phyloP scores from a whole-genome alignment of 495 filamentous ascomycete species.

The Neurospora cerealis region DNA sequence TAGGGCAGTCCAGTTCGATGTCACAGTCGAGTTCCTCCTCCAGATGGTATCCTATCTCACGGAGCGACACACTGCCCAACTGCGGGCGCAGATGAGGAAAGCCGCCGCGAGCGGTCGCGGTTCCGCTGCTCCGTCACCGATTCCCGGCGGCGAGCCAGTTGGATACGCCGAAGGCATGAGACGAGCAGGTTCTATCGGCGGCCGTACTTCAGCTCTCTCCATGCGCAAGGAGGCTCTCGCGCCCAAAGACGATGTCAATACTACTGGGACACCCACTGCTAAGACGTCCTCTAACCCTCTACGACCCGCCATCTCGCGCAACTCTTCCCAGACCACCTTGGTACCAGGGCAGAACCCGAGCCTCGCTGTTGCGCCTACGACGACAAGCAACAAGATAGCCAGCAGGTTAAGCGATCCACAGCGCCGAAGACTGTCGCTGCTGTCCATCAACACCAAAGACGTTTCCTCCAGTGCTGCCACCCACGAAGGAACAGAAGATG shows the following conservation, averaged over 20 bases:
- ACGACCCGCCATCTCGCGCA: constrained; percentile 39
- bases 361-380: constrained; percentile 9
- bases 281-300: constrained; percentile 17
- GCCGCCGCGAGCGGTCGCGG: constrained; percentile 39
- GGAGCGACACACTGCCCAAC: constrained; percentile 79
- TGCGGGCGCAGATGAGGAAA: constrained; percentile 80
- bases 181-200: constrained; percentile 48
- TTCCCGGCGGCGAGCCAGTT: constrained; percentile 38
- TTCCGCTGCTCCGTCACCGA: constrained; percentile 40
- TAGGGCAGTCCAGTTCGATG: constrained; percentile 43
- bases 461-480: constrained; percentile 5
- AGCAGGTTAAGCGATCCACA: constrained; percentile 10
- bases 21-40: constrained; percentile 77
- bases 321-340: constrained; percentile 49
- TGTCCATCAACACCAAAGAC: constrained; percentile 16
- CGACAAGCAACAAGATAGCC: constrained; percentile 1
- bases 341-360: constrained; percentile 29
- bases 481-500: not conserved
- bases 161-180: constrained; percentile 46
- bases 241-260: constrained; percentile 35
- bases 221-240: constrained; percentile 52
- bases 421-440: constrained; percentile 22
- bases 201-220: constrained; percentile 51
- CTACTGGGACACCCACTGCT: constrained; percentile 24
- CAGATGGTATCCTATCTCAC: constrained; percentile 95